These are phyloP conservation scores for Cladosporium cucumerinum DNA, from an alignment of 2,329 filamentous ascomycete genomes.

Conservation along the genomic window DNA sequence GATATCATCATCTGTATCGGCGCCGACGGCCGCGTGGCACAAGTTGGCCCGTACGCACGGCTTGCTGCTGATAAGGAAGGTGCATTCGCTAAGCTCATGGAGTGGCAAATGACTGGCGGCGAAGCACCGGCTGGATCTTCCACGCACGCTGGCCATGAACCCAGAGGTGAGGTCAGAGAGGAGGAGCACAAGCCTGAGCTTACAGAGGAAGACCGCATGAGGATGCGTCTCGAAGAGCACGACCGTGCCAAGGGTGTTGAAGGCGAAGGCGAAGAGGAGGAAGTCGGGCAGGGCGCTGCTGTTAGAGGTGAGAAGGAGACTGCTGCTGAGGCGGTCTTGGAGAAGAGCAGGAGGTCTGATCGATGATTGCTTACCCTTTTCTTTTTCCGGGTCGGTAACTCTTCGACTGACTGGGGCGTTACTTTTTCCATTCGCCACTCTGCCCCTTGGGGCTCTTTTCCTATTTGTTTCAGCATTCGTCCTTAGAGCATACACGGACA, in stretches of 20 bases:
- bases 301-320: conserved; percentile 31
- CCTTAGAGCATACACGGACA: neutral
- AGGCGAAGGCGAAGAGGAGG: conserved; percentile 33
- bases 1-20: conserved; percentile 92
- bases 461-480: neutral
- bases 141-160: conserved; percentile 11
- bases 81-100: conserved; percentile 93
- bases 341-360: conserved; percentile 21
- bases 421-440: neutral
- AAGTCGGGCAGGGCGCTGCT: conserved; percentile 31
- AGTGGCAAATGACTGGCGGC: conserved; percentile 94
- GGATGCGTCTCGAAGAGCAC: conserved; percentile 39
- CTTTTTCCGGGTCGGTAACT: too few relatives aligned
- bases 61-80: conserved; percentile 71
- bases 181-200: conserved; percentile 27
- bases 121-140: conserved; percentile 44
- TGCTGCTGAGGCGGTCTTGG: conserved; percentile 28
- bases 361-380: too few relatives aligned
- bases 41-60: conserved; percentile 79
- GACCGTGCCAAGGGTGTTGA: conserved; percentile 21
- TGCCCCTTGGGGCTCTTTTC: neutral
- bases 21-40: conserved; percentile 81
- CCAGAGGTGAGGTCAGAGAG: conserved; percentile 37
- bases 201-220: conserved; percentile 51
- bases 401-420: neutral